Conservation (phyloP, 2,329 filamentous ascomycete genomes). For the Metarhizium brunneum region DNA sequence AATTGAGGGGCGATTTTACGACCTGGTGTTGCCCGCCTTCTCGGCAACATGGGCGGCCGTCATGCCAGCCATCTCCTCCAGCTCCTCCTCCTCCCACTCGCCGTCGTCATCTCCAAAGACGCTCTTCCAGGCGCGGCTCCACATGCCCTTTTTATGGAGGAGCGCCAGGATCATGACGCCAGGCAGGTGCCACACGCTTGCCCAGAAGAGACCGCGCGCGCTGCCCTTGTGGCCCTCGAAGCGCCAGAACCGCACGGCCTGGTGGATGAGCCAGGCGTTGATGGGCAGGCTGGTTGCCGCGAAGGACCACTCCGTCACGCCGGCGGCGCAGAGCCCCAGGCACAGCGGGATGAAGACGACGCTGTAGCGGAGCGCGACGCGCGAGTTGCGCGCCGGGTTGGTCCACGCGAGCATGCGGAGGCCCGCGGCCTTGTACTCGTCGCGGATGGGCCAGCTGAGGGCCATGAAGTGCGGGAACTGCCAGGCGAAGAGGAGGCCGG, state of each 20-base stretch:
- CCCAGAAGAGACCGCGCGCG: conserved; percentile 86
- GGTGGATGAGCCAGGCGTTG: conserved; percentile 75
- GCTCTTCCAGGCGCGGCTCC: conserved; percentile 69
- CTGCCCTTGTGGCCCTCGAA: conserved; percentile 69
- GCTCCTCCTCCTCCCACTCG: conserved; percentile 48
- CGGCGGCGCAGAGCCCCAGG: conserved; percentile 64
- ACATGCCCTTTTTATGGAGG: conserved; percentile 87
- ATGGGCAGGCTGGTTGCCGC: conserved; percentile 70
- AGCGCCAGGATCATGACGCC: conserved; percentile 83
- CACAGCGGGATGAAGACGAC: conserved; percentile 82
- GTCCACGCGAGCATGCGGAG: conserved; percentile 75
- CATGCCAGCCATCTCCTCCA: conserved; percentile 30
- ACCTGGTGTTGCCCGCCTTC: conserved; percentile 3
- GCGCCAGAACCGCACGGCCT: conserved; percentile 76
- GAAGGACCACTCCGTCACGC: conserved; percentile 81
- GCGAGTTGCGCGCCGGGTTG: conserved; percentile 74
- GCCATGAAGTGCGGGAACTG: conserved; percentile 99
- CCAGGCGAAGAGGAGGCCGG: conserved; percentile 81
- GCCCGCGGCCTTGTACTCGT: conserved; percentile 72
- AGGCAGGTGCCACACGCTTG: conserved; percentile 92
- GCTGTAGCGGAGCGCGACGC: conserved; percentile 83
- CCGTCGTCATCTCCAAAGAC: conserved; percentile 51
- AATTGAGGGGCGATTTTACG: no score
- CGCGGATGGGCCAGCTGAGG: conserved; percentile 75
- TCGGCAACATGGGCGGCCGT: conserved; percentile 17